These are phyloP conservation scores for Tulasnella sp. DNA, from an alignment of 768 basidiomycete genomes.

Conservation along the genomic window DNA sequence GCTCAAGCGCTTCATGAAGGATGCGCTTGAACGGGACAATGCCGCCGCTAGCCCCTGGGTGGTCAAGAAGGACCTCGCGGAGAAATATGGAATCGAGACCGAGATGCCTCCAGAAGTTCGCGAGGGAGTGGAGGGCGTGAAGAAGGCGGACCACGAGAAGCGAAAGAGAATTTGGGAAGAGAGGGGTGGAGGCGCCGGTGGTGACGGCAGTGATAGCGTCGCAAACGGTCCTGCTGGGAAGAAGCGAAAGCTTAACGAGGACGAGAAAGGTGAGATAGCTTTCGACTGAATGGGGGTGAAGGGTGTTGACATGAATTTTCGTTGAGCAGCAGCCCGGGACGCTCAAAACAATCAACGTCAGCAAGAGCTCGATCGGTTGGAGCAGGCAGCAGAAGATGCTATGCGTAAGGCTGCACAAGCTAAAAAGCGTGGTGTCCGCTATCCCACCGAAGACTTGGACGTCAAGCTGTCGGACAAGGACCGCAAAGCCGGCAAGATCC, in stretches of 20 bases:
- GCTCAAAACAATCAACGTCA: conserved; percentile 47
- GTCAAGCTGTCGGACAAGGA: conserved; percentile 76
- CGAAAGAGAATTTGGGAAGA: conserved; percentile 84
- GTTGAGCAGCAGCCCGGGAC: conserved; percentile 47
- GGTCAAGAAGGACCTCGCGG: conserved; percentile 81
- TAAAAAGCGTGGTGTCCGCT: conserved; percentile 38
- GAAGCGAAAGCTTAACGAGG: conserved; percentile 73
- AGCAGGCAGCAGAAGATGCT: conserved; percentile 20
- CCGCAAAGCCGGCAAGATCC: conserved; percentile 69
- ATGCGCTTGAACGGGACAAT: conserved; percentile 89
- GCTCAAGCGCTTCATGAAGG: conserved; percentile 90
- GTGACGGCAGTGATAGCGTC: conserved; percentile 34
- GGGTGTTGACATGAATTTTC: neutral
- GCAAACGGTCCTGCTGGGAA: conserved; percentile 57
- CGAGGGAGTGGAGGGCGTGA: conserved; percentile 70
- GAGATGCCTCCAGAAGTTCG: conserved; percentile 83
- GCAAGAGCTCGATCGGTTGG: conserved; percentile 54
- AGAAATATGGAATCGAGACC: conserved; percentile 76
- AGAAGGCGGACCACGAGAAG: conserved; percentile 88
- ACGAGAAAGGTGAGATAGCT: conserved; percentile 60
- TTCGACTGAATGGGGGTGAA: conserved; percentile 16
- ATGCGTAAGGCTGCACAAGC: conserved; percentile 5
- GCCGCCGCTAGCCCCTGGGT: conserved; percentile 95
- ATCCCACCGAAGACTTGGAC: conserved; percentile 90
- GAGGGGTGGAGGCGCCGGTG: conserved; percentile 41